Base-by-base conservation (phyloP, 2,329 filamentous ascomycete genomes). In the Xylariaceae sp. region DNA sequence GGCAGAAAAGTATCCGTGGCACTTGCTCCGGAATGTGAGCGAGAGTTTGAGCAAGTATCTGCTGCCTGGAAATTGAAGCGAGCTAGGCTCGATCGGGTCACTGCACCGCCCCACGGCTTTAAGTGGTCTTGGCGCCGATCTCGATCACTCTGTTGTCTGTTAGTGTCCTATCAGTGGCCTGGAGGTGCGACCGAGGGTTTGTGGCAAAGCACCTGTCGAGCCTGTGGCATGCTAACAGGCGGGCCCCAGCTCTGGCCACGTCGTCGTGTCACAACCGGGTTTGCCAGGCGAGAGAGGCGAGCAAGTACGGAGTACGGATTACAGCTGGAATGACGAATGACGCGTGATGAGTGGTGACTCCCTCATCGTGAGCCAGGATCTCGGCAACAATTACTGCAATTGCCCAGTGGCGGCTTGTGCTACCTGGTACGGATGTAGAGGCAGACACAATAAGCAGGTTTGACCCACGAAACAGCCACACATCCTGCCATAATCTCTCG, bases 181-280 rank as follows among this genome's bases (percentile, higher is more conserved):
- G 5, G 18, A 31, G 22, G 38, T 40, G 7, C 22, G 22, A 27
- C 22, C 22, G 22, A 27, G 47, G n/a, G 10, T 32, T 47, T 51
- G 53, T 55, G 53, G 53, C 53, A 47, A 40, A 31, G 45, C 40
- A 19, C 44, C 14, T n/a, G n/a, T n/a, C n/a, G n/a, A n/a, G n/a
- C n/a, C n/a, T 53, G 51, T 55, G 53, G 53, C 53, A 53, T 38
- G 19, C 45, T 41, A 10, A 18, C 14, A 33, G 11, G 17, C 9
- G 30, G n/a, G 30, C 18, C 14, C 32, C 17, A 12, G n/a, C 6
- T 14, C 10, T 32, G 33, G 32, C 45, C 11, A 7, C 14, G 44
- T 14, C 17, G 27, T 41, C 19, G 39, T 38, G 39, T 4, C 22
- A 27, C 22, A 27, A 7, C 7, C 22, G 22, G 22, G 22, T 27